Percentiles rank a stretch among this genome's conserved stretches.
phyloP scores from a whole-genome alignment of 805 yeast genomes.

The Schizosaccharomyces lindneri region DNA sequence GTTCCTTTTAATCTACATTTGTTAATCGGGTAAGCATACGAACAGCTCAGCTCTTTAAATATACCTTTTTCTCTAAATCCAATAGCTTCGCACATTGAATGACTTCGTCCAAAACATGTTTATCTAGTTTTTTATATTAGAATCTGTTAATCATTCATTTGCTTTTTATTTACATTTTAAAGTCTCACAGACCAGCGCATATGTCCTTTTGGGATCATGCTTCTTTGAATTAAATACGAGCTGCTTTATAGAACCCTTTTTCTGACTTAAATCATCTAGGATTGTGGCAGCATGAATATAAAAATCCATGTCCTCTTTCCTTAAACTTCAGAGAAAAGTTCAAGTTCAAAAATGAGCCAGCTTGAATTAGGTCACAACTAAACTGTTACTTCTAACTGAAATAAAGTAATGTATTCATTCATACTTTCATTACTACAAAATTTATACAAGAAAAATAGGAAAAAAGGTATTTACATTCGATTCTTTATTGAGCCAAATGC shows the following conservation, averaged over 20 bases:
- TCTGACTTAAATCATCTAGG: conserved; percentile 3
- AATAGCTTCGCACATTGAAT: conserved; percentile 46
- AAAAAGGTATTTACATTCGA: no score
- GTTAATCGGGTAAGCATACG: conserved; percentile 8
- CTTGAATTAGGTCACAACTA: neutral
- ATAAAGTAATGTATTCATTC: no score
- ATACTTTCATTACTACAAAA: no score
- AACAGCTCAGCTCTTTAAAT: neutral
- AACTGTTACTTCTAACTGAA: neutral
- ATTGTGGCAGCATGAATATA: conserved; percentile 8
- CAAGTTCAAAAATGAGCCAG: neutral
- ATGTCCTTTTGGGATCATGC: conserved; percentile 59
- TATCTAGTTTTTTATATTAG: conserved; percentile 20
- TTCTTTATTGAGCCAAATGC: no score
- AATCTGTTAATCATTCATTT: conserved; percentile 39
- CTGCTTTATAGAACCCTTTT: conserved; percentile 1
- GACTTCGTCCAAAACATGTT: conserved; percentile 34
- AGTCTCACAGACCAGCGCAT: conserved; percentile 61
- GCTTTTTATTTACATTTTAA: conserved; percentile 26
- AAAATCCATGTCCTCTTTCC: conserved; percentile 6
- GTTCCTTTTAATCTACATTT: conserved; percentile 20
- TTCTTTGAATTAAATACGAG: conserved; percentile 13
- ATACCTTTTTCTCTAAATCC: conserved; percentile 16
- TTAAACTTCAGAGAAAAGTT: no score
- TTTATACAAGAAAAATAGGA: no score